A percentile compares a stretch with the other conserved stretches of the same genome.
Evolutionary conservation across 176 grass and related monocot species (phyloP).

Genomic region (sorghum (Sorghum bicolor)): DNA sequence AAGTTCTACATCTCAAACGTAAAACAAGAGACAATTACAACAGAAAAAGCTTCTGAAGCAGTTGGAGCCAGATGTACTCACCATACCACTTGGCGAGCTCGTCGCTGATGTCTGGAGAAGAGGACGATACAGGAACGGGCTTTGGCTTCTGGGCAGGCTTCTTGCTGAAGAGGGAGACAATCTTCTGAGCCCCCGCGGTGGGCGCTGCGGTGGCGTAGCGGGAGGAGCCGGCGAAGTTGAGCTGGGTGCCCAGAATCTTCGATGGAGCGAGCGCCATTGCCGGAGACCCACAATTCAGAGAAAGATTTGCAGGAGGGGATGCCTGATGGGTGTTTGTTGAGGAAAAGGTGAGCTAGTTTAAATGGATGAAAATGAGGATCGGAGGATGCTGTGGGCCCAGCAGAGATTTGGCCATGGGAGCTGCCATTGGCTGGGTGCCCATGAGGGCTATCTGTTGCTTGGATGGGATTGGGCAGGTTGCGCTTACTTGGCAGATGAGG

Average conservation of each 20-base stretch:
- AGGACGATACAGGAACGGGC: slow-evolving; percentile 18
- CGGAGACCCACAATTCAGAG: slow-evolving; percentile 3
- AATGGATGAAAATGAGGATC: slow-evolving; percentile 55
- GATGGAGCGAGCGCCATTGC: slow-evolving; percentile 54
- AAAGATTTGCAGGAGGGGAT: background rate
- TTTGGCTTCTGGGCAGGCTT: slow-evolving; percentile 65
- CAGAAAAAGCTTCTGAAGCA: background rate
- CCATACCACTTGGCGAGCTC: slow-evolving; percentile 98
- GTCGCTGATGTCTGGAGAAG: slow-evolving; percentile 41
- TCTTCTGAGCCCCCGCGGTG: slow-evolving; percentile 39
- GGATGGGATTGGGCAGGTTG: slow-evolving; percentile 47
- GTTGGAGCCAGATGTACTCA: slow-evolving; percentile 28
- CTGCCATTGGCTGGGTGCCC: slow-evolving; percentile 52
- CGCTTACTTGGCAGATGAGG: slow-evolving; percentile 73
- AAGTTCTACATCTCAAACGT: background rate
- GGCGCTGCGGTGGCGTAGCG: slow-evolving; percentile 24
- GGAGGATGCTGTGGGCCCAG: slow-evolving; percentile 68
- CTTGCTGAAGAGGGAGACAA: slow-evolving; percentile 69
- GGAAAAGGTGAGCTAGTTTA: slow-evolving; percentile 45
- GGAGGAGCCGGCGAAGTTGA: slow-evolving; percentile 41
- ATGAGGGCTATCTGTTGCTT: slow-evolving; percentile 53
- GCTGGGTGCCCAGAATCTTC: slow-evolving; percentile 61
- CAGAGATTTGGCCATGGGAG: slow-evolving; percentile 45
- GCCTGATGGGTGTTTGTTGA: slow-evolving; percentile 34
- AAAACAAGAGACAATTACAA: background rate